Percentiles rank a stretch among this genome's conserved stretches.
Conservation (phyloP, 257 asterid species). For the Phtheirospermum japonicum region DNA sequence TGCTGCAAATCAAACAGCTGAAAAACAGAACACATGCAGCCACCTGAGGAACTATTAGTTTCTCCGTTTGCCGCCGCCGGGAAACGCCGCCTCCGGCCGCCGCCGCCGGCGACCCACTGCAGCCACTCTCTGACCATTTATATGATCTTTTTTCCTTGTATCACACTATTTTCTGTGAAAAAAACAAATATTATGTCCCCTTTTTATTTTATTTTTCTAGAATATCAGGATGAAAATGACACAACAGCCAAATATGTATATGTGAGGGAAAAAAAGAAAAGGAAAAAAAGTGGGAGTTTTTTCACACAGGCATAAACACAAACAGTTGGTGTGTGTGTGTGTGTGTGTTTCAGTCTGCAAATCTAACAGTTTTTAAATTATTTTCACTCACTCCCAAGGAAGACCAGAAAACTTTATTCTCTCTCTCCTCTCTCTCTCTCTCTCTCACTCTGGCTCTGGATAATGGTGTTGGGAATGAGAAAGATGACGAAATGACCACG, state of each 20-base stretch:
- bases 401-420: conserved; percentile 25
- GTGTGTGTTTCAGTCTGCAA: conserved; percentile 13
- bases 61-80: conserved; percentile 15
- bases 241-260: conserved; percentile 9
- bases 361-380: conserved; percentile 28
- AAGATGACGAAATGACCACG: conserved; percentile 50
- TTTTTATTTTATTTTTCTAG: neutral
- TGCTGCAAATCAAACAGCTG: conserved; percentile 70
- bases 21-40: conserved; percentile 85
- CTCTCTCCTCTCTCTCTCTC: conserved; percentile 20
- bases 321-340: conserved; percentile 5
- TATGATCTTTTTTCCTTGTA: neutral
- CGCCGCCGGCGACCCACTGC: conserved; percentile 44
- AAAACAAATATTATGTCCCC: neutral
- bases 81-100: conserved; percentile 34
- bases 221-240: conserved; percentile 39
- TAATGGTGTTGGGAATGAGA: conserved; percentile 41
- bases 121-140: conserved; percentile 89
- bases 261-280: conserved; percentile 10
- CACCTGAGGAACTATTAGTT: conserved; percentile 31
- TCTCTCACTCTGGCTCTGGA: neutral
- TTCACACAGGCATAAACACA: neutral
- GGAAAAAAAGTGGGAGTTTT: conserved; percentile 33
- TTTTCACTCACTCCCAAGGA: conserved; percentile 69
- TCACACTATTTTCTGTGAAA: neutral